These are phyloP conservation scores for Magnusiomyces tetraspermus DNA, from an alignment of 1,139 yeast species.

Conservation along the genomic window DNA sequence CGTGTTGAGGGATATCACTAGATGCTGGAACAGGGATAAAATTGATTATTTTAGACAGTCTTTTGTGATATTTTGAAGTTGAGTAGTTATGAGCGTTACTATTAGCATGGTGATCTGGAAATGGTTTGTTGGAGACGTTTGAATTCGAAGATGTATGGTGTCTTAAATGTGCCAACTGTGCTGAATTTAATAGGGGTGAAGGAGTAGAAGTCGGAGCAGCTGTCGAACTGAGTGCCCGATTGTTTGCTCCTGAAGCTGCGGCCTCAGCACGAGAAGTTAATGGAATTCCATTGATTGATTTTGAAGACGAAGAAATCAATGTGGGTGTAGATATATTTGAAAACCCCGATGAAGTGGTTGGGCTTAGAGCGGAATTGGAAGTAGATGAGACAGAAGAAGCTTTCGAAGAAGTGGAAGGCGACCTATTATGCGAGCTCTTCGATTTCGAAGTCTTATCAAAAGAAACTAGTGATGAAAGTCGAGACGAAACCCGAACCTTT, in stretches of 20 bases:
- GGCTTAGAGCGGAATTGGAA: not conserved
- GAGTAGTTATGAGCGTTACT: not conserved
- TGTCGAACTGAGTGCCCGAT: too few relatives aligned
- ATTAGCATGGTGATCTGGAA: not conserved
- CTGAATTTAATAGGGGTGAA: not conserved
- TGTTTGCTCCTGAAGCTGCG: too few relatives aligned
- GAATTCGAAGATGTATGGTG: too few relatives aligned
- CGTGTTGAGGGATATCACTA: not conserved
- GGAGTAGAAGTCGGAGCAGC: not conserved
- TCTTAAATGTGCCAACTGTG: too few relatives aligned
- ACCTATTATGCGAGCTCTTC: not conserved
- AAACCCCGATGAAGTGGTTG: not conserved
- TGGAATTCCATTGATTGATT: not conserved
- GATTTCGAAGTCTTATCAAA: not conserved
- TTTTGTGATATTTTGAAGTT: not conserved
- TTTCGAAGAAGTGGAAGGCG: slow-evolving; percentile 15
- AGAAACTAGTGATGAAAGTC: not conserved
- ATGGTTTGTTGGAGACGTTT: not conserved
- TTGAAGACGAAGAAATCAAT: not conserved
- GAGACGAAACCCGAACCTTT: slow-evolving; percentile 3
- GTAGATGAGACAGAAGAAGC: slow-evolving; percentile 20
- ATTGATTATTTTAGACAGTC: not conserved
- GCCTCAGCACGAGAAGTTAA: not conserved
- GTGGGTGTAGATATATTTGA: not conserved
- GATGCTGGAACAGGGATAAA: not conserved